Conservation (phyloP, 78 protist species). For the Speleostelium caveatum region DNA sequence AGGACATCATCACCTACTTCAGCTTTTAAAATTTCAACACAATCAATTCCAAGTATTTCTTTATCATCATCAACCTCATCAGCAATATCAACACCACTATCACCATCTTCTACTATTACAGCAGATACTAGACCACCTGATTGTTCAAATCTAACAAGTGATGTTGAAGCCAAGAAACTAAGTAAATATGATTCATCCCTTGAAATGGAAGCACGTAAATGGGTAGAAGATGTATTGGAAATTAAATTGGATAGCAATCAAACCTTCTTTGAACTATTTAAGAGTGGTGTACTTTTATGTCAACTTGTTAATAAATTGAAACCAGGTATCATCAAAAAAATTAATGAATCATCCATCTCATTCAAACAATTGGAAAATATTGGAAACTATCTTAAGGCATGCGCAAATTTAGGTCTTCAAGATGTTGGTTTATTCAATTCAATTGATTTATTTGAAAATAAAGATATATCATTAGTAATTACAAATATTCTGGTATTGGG, state of each 20-base stretch:
- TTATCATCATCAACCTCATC: too few relatives aligned
- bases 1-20: background rate
- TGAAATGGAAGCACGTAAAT: conserved; percentile 16
- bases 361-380: conserved; percentile 89
- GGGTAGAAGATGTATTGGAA: conserved; percentile 57
- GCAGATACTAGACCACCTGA: background rate
- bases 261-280: conserved; percentile 26
- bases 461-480: conserved; percentile 49
- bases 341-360: conserved; percentile 54
- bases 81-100: too few relatives aligned
- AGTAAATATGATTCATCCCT: conserved; percentile 1
- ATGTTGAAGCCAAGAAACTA: conserved; percentile 42
- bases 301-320: conserved; percentile 69
- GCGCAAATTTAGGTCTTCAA: conserved; percentile 68
- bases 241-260: background rate
- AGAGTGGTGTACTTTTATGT: conserved; percentile 68
- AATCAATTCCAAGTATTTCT: too few relatives aligned
- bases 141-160: conserved; percentile 27
- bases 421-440: conserved; percentile 70
- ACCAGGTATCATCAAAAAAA: conserved; percentile 16
- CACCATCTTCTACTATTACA: background rate
- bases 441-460: conserved; percentile 84
- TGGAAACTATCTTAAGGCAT: conserved; percentile 75
- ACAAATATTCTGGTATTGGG: conserved; percentile 33
- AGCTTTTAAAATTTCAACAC: too few relatives aligned